Evolutionary conservation across 768 basidiomycete genomes (phyloP), one percentile per base, ranked within the genome.

Genomic region (Leccinum arenicola): DNA sequence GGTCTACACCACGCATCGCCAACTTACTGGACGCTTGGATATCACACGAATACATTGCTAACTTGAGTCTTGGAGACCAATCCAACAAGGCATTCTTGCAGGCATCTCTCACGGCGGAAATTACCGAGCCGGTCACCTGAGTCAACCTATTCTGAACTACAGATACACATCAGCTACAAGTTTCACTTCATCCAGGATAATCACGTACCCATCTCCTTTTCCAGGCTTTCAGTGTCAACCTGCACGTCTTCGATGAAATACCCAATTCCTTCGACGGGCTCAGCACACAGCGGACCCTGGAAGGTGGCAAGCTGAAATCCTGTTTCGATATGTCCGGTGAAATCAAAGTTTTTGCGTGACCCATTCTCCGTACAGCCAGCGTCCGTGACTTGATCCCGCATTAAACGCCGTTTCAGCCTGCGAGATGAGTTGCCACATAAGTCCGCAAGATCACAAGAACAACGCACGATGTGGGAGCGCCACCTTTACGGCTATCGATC

Each of bases 11-110:
- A 58, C 43, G 29, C 6, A 43, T 15, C 12, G 27, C 48, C 33
- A 14, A 80, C 92, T 69, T 71, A 98, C 95, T 93, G 15, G 96
- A 95, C 1, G 95, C 93, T 75, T 98, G 97, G 55, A 99, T 98
- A 68, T 98, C 95, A 73, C 96, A 99, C 12, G 90, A 88, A 73
- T 99, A 99, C 94, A 98, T 98, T 0, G 97, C 97, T 64, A 99
- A 78, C 86, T 95, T 92, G 64, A 99, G 81, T 58, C 97, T 81
- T 14, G 97, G 97, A 2, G 95, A 98, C 97, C 97, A 99, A 73
- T 98, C 97, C 49, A 98, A 77, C 57, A 99, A 71, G 1, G 91
- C 95, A 63, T 86, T 89, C 59, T 91, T 84, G 70, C 95, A 98
- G 0, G 93, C 88, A 65, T 99, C 97, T 71, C 88, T 84, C 43